phyloP scores from a whole-genome alignment of 176 grass and related monocot genomes.

The Hyparrhenia diplandra region DNA sequence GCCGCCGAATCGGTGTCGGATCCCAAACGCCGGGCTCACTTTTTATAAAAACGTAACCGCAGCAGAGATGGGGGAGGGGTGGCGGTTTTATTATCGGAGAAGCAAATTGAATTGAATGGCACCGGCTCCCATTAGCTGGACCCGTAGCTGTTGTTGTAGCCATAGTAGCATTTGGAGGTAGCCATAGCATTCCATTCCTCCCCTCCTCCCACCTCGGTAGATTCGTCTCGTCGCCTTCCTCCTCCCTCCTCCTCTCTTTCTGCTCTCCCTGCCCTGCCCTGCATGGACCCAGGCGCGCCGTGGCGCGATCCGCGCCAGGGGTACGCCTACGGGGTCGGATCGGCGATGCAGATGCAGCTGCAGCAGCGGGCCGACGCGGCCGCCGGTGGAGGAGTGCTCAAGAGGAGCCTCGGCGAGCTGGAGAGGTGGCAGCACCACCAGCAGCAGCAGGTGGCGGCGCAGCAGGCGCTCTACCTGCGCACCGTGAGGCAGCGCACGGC shows the following conservation, averaged over 20 bases:
- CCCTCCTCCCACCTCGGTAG: constrained; percentile 21
- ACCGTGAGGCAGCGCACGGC: constrained; percentile 65
- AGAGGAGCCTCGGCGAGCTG: constrained; percentile 69
- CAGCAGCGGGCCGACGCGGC: constrained; percentile 34
- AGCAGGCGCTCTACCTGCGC: constrained; percentile 64
- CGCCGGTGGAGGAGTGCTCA: constrained; percentile 40
- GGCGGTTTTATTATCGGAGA: constrained; percentile 18
- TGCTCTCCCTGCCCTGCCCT: background rate
- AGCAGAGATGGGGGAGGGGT: background rate
- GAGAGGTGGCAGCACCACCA: constrained; percentile 50
- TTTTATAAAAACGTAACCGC: background rate
- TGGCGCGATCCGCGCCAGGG: constrained; percentile 66
- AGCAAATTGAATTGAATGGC: constrained; percentile 58
- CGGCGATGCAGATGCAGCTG: constrained; percentile 40
- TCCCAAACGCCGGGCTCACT: constrained; percentile 5
- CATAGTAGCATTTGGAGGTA: too few relatives aligned
- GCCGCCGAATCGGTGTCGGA: constrained; percentile 36
- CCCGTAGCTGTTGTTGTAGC: constrained; percentile 2
- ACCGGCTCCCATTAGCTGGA: constrained; percentile 38
- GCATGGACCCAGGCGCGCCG: constrained; percentile 66
- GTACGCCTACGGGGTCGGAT: constrained; percentile 50
- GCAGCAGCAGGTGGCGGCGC: constrained; percentile 43
- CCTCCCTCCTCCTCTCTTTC: constrained; percentile 9
- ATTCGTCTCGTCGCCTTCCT: constrained; percentile 24
- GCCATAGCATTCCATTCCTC: too few relatives aligned